phyloP scores from a whole-genome alignment of 1,139 yeast species.

The Neolecta irregularis region DNA sequence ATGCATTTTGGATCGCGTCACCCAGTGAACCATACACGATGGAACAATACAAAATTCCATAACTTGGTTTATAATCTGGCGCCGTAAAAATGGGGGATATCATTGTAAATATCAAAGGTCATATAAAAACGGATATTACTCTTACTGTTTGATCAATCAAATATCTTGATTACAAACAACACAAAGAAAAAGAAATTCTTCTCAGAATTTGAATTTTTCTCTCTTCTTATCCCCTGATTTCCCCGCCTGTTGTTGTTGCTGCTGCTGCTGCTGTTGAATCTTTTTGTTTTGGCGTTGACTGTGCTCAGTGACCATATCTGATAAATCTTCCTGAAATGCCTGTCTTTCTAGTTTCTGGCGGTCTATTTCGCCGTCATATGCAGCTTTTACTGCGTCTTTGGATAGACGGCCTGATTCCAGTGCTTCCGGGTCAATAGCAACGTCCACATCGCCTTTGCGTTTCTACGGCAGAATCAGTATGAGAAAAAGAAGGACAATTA shows the following conservation, averaged over 20 bases:
- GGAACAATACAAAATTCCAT: too few relatives aligned
- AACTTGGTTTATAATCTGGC: too few relatives aligned
- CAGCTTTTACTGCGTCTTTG: constrained; percentile 9
- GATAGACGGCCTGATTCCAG: constrained; percentile 6
- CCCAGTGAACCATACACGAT: too few relatives aligned
- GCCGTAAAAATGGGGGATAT: too few relatives aligned
- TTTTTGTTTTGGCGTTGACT: constrained; percentile 10
- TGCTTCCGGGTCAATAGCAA: constrained; percentile 12
- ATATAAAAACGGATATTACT: too few relatives aligned
- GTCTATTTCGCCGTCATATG: constrained; percentile 10
- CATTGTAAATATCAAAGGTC: too few relatives aligned
- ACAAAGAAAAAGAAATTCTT: constrained; percentile 4
- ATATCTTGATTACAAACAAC: constrained; percentile 1
- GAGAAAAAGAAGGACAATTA: constrained; percentile 3
- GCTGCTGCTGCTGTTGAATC: constrained; percentile 10
- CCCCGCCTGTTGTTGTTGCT: too few relatives aligned
- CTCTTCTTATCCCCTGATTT: constrained; percentile 8
- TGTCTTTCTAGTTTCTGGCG: constrained; percentile 6
- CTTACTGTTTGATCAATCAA: too few relatives aligned
- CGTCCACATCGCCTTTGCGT: constrained; percentile 9
- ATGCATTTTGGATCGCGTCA: too few relatives aligned
- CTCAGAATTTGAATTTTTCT: constrained; percentile 14
- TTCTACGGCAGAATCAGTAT: constrained; percentile 6
- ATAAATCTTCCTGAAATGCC: constrained; percentile 12
- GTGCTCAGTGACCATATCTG: constrained; percentile 15